Percentiles rank a stretch among this genome's conserved stretches.
These are phyloP conservation scores for Gilbertella persicaria DNA, from an alignment of 371 early-diverging fungal genomes.

Conservation along the genomic window DNA sequence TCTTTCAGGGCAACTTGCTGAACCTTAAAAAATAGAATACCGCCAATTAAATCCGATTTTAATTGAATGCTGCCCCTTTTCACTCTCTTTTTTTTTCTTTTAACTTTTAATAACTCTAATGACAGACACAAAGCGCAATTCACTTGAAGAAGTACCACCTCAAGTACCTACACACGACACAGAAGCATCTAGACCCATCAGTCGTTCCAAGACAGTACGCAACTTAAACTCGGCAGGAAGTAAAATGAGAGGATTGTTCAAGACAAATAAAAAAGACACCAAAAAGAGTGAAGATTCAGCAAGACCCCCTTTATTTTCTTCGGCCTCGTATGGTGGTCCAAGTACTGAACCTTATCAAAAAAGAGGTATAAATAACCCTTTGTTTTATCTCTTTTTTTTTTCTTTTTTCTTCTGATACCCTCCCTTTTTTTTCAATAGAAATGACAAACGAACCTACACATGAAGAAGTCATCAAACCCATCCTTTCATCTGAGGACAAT, in stretches of 20 bases:
- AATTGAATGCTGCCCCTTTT: too few relatives aligned
- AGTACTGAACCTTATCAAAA: conserved; percentile 5
- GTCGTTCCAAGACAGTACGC: conserved; percentile 35
- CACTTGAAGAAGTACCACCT: conserved; percentile 6
- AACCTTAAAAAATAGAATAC: too few relatives aligned
- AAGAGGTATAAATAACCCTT: conserved; percentile 6
- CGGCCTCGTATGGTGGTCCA: conserved; percentile 25
- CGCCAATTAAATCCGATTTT: too few relatives aligned
- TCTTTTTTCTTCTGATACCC: background rate
- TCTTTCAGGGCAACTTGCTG: too few relatives aligned
- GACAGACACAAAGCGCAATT: background rate
- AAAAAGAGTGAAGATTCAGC: background rate
- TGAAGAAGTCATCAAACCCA: conserved; percentile 1
- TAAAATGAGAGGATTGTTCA: conserved; percentile 30
- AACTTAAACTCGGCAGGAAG: conserved; percentile 29
- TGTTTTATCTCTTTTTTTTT: conserved; percentile 1
- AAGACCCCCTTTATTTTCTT: conserved; percentile 19
- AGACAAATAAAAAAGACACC: conserved; percentile 16
- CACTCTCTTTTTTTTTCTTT: too few relatives aligned
- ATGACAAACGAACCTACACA: background rate
- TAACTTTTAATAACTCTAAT: too few relatives aligned
- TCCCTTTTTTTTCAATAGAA: background rate
- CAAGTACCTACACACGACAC: conserved; percentile 19
- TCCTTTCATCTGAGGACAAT: background rate
- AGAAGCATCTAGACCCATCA: conserved; percentile 18